Evolutionary conservation across 176 grass and related monocot species (phyloP), one percentile per base, ranked within the genome.

Genomic region (Raddia guianensis): DNA sequence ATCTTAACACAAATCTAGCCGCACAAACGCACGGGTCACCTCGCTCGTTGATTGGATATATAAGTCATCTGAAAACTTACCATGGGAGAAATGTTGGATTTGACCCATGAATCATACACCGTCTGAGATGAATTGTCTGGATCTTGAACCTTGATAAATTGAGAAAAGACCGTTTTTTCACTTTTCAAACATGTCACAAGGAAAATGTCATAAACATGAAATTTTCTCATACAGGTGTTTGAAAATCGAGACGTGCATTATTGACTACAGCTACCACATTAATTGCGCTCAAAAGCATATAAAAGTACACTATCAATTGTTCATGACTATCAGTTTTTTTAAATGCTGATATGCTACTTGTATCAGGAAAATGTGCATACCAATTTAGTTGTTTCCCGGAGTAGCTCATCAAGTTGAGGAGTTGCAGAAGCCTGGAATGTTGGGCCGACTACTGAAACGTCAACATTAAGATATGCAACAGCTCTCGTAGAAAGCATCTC

Each of bases 401-500:
- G 49, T 73, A 98, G 63, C 8, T 90, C 86, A 48, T 95, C 95
- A 54, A 98, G 92, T 68, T 98, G 95, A 20, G 95, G 92, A 73
- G 86, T 93, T 66, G 90, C 65, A 82, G 78, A 67, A 14, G 92
- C 83, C 16, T 51, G 69, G 75, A 91, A 94, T 75, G 80, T 77
- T 15, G 78, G 79, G n/a, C 88, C 92, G 47, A 72, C 20, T 16
- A 91, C 90, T 9, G 90, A 82, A 71, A 62, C 74, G 9, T 98
- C 95, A 77, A 93, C 61, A 68, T 98, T 98, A 49, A 95, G 78
- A 87, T 98, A 98, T 27, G 92, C 92, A 84, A 95, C 88, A 70
- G 92, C 92, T 52, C 81, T 82, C 5, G 83, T 84, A 57, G 88
- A 77, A 63, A 98, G 72, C 73, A 95, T 67, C 66, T 95, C 90